Evolutionary conservation across 148 eudicot genomes (phyloP).

Genomic region (Suaeda aralocaspica): DNA sequence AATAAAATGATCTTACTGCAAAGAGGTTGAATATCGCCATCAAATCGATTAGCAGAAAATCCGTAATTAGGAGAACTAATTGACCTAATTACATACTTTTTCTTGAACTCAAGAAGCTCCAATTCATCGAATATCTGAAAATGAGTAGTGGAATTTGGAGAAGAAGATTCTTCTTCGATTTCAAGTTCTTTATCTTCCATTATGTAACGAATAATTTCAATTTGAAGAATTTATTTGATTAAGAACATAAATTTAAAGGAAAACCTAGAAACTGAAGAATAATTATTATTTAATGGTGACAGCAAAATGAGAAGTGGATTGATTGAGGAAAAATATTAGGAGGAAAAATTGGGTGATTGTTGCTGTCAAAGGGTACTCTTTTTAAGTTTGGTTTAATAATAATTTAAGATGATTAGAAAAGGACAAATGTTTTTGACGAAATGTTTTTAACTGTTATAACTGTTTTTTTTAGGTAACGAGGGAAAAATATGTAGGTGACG

Average conservation of each 20-base stretch:
- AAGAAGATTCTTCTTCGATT: conserved; percentile 21
- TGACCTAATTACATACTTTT: conserved; percentile 63
- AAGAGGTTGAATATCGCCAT: conserved; percentile 65
- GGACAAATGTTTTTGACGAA: neutral
- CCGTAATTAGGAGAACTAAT: conserved; percentile 53
- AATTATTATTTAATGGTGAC: too few relatives aligned
- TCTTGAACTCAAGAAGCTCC: conserved; percentile 58
- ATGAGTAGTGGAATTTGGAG: conserved; percentile 27
- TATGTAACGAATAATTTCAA: neutral
- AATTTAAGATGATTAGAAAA: neutral
- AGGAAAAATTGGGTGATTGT: neutral
- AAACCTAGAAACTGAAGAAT: conserved; percentile 1
- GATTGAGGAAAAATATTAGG: neutral
- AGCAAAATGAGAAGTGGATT: neutral
- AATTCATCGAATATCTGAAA: conserved; percentile 63
- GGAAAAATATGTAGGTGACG: too few relatives aligned
- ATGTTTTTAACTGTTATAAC: neutral
- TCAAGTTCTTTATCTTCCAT: conserved; percentile 24
- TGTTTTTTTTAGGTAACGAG: neutral
- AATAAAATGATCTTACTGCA: conserved; percentile 28
- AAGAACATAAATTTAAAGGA: neutral
- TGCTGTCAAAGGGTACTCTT: neutral
- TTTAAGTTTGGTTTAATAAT: neutral
- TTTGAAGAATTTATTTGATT: neutral
- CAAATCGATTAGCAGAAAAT: conserved; percentile 53